Conservation (phyloP, 768 basidiomycete species). For the Rhodotorula graminis region DNA sequence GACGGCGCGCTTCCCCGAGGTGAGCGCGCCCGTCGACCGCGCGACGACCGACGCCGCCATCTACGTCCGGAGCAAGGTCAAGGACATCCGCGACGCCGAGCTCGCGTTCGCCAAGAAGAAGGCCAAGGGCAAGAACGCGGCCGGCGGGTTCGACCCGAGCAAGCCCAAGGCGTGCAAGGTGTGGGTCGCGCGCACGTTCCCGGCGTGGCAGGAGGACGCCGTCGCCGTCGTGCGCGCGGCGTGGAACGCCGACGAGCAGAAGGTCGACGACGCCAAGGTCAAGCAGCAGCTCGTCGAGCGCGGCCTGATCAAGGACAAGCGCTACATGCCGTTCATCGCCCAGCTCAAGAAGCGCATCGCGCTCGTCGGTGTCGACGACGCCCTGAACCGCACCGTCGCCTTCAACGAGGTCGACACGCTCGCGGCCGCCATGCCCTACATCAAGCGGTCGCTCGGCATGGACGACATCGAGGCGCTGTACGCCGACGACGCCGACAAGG, state of each 20-base stretch:
- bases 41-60: slow-evolving; percentile 64
- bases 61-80: slow-evolving; percentile 88
- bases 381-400: slow-evolving; percentile 73
- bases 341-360: slow-evolving; percentile 59
- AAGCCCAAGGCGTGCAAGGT: slow-evolving; percentile 76
- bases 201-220: slow-evolving; percentile 85
- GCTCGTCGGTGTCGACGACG: slow-evolving; percentile 54
- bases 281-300: slow-evolving; percentile 61
- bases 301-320: slow-evolving; percentile 89
- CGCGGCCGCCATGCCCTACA: slow-evolving; percentile 65
- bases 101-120: slow-evolving; percentile 69
- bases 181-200: slow-evolving; percentile 86
- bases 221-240: slow-evolving; percentile 55
- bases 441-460: slow-evolving; percentile 57
- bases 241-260: slow-evolving; percentile 44
- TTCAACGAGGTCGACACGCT: slow-evolving; percentile 78
- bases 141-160: slow-evolving; percentile 63
- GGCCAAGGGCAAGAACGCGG: slow-evolving; percentile 59
- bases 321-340: slow-evolving; percentile 87
- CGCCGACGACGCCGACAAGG: slow-evolving; percentile 59
- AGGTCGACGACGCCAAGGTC: slow-evolving; percentile 76
- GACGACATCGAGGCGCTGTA: slow-evolving; percentile 56
- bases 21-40: slow-evolving; percentile 58
- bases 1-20: slow-evolving; percentile 73
- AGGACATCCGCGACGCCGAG: slow-evolving; percentile 86